phyloP scores from a whole-genome alignment of 176 grass and related monocot species.

The Miscanthus lutarioriparius region DNA sequence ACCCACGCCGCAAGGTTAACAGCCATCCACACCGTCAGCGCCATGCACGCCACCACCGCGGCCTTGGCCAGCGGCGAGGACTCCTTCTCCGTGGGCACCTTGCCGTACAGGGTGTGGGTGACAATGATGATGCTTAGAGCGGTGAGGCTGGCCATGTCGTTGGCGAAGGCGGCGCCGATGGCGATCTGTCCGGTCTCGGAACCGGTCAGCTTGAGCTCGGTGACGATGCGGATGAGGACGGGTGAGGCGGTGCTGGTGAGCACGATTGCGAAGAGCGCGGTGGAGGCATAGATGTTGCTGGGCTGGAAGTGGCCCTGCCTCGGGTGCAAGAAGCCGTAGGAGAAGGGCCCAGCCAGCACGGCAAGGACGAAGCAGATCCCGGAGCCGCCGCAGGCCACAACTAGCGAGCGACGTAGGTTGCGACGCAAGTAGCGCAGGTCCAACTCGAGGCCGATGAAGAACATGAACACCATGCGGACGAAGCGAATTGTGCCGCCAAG shows the following conservation, averaged over 20 bases:
- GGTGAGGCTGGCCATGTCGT: conserved; percentile 54
- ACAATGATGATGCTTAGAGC: conserved; percentile 18
- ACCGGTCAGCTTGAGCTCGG: conserved; percentile 64
- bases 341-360: not conserved
- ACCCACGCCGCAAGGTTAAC: not conserved
- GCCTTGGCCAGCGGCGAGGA: not conserved
- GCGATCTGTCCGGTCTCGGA: conserved; percentile 66
- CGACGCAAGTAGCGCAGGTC: conserved; percentile 58
- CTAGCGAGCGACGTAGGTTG: conserved; percentile 42
- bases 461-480: conserved; percentile 68
- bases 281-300: conserved; percentile 36
- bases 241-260: conserved; percentile 62
- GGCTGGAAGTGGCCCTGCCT: not conserved
- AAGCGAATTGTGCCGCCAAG: conserved; percentile 30
- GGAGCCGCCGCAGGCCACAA: conserved; percentile 33
- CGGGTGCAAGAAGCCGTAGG: conserved; percentile 30
- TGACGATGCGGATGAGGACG: conserved; percentile 67
- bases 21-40: not conserved
- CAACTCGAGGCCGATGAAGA: conserved; percentile 66
- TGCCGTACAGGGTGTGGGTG: conserved; percentile 9
- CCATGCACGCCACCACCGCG: not conserved
- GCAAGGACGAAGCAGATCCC: conserved; percentile 34
- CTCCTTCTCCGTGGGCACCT: not conserved
- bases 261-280: conserved; percentile 33
- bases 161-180: conserved; percentile 57